Base-by-base conservation (phyloP, 352 stramenopile genomes). In the Achlya hypogyna region DNA sequence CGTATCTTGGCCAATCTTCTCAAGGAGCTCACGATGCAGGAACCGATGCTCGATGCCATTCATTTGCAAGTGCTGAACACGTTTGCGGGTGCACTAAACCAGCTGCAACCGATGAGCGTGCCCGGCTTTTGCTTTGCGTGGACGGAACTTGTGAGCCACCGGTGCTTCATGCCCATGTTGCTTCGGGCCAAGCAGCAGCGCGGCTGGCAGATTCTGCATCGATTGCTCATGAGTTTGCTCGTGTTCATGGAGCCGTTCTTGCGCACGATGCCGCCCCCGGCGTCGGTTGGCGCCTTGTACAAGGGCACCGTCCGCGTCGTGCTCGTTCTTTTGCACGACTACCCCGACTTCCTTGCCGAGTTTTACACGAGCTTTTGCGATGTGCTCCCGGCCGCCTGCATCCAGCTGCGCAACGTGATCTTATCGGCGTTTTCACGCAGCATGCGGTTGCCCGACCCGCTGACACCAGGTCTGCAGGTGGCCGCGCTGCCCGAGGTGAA, bases 301-400 rank as follows among this genome's bases (percentile, higher is more conserved):
- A 98, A 99, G 78, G 97, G 97, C 65, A 91, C 90, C n/a, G 79
- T 99, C 22, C 93, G 96, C 64, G 97, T 99, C 49, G 86, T 99
- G 51, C 70, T 99, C 42, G 96, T 99, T 63, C 76, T 99, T 20
- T 77, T 99, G 56, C 97, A 99, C 74, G 97, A 99, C 75, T 99
- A 99, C 74, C 97, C 97, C 12, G 93, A 98, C 68, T 99, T 99
- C 71, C 69, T 99, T 28, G 93, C 87, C 69, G 96, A 97, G 59
- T 99, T 98, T 74, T 98, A 99, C 79, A 86, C 98, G 51, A 98
- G 89, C 53, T 98, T 99, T 63, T 99, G 96, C 78, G 97, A 99
- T 66, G 90, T 98, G 28, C 93, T 99, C 42, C 97, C 97, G 6
- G 79, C 97, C 4, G 92, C 90, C 52, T 99, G 96, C 74, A 92